phyloP scores from a whole-genome alignment of 2,329 filamentous ascomycete species.

The Colletotrichum navitas region DNA sequence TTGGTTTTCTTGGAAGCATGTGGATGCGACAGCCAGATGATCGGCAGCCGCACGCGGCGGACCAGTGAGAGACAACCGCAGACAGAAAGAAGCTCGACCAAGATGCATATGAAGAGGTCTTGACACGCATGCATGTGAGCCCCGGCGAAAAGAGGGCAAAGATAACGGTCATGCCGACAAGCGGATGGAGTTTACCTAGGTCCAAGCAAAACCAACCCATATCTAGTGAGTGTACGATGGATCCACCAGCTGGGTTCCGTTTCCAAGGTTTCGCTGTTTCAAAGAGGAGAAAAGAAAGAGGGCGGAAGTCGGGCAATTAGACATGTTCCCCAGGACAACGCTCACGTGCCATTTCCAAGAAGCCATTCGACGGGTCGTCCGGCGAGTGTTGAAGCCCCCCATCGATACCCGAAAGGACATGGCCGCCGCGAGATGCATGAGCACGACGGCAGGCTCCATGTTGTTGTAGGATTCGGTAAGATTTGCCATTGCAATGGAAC shows the following conservation, averaged over 20 bases:
- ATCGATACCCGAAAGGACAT: not conserved
- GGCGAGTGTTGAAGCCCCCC: not conserved
- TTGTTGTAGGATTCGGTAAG: not conserved
- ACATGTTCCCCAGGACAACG: not conserved
- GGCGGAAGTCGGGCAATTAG: not conserved
- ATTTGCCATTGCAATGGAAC: not conserved
- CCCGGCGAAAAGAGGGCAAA: constrained; percentile 4
- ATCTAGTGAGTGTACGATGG: not conserved
- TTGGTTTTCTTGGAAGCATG: not conserved
- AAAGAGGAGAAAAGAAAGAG: constrained; percentile 1
- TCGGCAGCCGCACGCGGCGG: constrained; percentile 8
- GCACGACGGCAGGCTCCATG: not conserved
- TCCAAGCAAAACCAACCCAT: constrained; percentile 6
- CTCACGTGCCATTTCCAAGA: constrained; percentile 27
- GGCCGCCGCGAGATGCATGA: not conserved
- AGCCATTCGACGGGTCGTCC: constrained; percentile 2
- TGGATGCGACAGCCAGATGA: not conserved
- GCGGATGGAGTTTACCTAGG: constrained; percentile 12
- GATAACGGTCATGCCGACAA: constrained; percentile 20
- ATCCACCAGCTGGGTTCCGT: constrained; percentile 3
- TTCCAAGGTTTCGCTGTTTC: constrained; percentile 13
- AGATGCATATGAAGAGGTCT: constrained; percentile 16
- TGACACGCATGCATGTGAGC: constrained; percentile 13
- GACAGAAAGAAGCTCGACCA: not conserved
- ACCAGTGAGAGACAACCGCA: not conserved